Evolutionary conservation across 192 early-diverging fungal species (phyloP), one percentile per base, ranked within the genome.

Genomic region (Helicostylum pulchrum): DNA sequence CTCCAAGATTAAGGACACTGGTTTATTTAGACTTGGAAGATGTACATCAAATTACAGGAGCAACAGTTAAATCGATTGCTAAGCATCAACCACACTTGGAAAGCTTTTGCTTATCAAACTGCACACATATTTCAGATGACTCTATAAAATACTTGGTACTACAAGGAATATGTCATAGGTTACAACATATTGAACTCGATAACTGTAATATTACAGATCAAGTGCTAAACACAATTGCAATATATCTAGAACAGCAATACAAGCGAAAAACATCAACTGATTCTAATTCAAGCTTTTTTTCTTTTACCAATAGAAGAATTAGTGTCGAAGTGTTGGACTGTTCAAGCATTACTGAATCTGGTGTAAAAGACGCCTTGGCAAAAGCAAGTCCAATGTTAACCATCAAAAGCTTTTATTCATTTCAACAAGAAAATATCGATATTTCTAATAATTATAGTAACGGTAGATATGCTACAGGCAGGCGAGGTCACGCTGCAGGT

Each of bases 271-370:
- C 6, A 1, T 34, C 50, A 49, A 42, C 68, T 53, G 66, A 44
- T 51, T 23, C 46, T 62, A 56, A 9, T 54, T 19, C 36, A 36
- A 48, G 31, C 49, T 53, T 62, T 58, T 23, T 62, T 56, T 30
- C 50, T 32, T 21, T 14, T 45, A 7, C 53, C 23, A 50, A 34
- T n/a, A 32, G 64, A 21, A 12, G 32, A 9, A 50, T 67, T 3
- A 71, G 60, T 11, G 51, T 83, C 0, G 78, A 83, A 39, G 77
- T 83, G 11, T 69, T 80, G 54, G 81, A 83, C 43, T 83, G 81
- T 54, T 57, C 69, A 9, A 78, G 80, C 51, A 77, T 83, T 17
- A 77, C 81, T 0, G 74, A 78, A 19, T 63, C 61, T 10, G 81
- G 81, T 3, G 75, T 83, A 26, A 70, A 70, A 14, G 56, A 55